Percentiles rank a stretch among this genome's conserved stretches.
These are phyloP conservation scores for Sanghuangporus sanghuang DNA, from an alignment of 1,284 basidiomycete species.

Conservation along the genomic window DNA sequence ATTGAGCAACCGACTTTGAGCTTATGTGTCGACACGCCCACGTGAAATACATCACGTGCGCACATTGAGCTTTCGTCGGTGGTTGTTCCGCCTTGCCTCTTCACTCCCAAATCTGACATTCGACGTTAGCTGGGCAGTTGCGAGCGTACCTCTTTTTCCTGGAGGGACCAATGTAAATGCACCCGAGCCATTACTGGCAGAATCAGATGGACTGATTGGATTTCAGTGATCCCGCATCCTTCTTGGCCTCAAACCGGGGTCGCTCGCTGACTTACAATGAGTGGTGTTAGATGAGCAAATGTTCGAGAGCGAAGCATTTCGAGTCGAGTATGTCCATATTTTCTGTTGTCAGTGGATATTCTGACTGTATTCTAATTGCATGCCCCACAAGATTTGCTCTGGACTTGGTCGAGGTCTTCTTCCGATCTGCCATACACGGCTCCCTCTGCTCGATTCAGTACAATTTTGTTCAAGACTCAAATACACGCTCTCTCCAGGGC, in stretches of 20 bases:
- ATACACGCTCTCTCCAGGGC: conserved; percentile 25
- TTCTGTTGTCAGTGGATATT: conserved; percentile 4
- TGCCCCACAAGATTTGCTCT: conserved; percentile 62
- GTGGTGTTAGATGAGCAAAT: conserved; percentile 68
- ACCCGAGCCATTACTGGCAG: conserved; percentile 20
- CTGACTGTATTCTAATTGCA: conserved; percentile 18
- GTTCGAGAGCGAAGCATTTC: conserved; percentile 66
- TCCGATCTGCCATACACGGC: conserved; percentile 83
- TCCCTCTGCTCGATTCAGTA: conserved; percentile 74
- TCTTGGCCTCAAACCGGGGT: too few relatives aligned
- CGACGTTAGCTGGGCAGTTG: conserved; percentile 33
- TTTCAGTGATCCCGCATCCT: too few relatives aligned
- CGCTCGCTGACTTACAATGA: too few relatives aligned
- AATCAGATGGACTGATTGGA: too few relatives aligned
- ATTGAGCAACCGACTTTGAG: conserved; percentile 92
- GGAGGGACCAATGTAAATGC: conserved; percentile 47
- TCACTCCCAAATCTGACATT: too few relatives aligned
- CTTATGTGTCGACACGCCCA: conserved; percentile 44
- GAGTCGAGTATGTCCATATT: conserved; percentile 57
- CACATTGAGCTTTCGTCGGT: too few relatives aligned
- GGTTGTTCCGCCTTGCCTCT: too few relatives aligned
- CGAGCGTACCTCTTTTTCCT: conserved; percentile 68
- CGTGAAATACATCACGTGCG: too few relatives aligned
- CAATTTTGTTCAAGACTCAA: conserved; percentile 68
- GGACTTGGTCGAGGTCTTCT: conserved; percentile 86